A percentile compares a stretch with the other conserved stretches of the same genome.
Conservation (phyloP, 495 filamentous ascomycete species). For the Echria macrotheca region DNA sequence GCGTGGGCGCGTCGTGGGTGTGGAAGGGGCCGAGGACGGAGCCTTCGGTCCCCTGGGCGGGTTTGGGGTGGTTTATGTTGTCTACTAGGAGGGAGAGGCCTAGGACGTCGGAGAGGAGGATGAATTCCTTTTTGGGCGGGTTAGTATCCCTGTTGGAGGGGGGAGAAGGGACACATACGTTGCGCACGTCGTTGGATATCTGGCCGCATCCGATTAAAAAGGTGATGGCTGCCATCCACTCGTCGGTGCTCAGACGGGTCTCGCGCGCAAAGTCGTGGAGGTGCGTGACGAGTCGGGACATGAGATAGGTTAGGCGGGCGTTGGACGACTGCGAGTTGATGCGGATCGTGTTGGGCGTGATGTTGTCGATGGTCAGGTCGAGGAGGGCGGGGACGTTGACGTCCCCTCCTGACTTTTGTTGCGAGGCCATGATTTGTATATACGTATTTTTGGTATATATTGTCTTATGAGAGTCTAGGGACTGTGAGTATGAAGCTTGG, state of each 20-base stretch:
- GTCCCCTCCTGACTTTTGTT: background rate
- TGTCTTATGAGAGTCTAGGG: too few species aligned
- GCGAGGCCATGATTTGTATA: conserved; percentile 11
- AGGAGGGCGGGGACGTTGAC: conserved; percentile 44
- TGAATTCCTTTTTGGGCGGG: conserved; percentile 95
- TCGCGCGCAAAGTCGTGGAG: conserved; percentile 80
- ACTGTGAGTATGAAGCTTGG: too few species aligned
- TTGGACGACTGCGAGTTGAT: conserved; percentile 69
- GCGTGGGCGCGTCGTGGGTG: conserved; percentile 73
- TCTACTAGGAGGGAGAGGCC: conserved; percentile 88
- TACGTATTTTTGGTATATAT: too few species aligned
- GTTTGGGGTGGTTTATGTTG: conserved; percentile 88
- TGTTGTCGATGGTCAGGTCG: conserved; percentile 75
- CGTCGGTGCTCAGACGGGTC: conserved; percentile 67
- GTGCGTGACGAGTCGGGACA: conserved; percentile 69
- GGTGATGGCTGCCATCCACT: conserved; percentile 70
- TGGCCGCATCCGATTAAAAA: conserved; percentile 73
- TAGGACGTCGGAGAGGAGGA: conserved; percentile 86
- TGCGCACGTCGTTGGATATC: conserved; percentile 63
- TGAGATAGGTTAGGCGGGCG: conserved; percentile 63
- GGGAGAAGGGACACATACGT: conserved; percentile 14
- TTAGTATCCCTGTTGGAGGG: too few species aligned
- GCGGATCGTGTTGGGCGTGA: conserved; percentile 68
- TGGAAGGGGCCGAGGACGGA: conserved; percentile 92
- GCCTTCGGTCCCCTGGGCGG: conserved; percentile 67